Conservation (phyloP, 2,329 filamentous ascomycete species). For the Colletotrichum musicola region DNA sequence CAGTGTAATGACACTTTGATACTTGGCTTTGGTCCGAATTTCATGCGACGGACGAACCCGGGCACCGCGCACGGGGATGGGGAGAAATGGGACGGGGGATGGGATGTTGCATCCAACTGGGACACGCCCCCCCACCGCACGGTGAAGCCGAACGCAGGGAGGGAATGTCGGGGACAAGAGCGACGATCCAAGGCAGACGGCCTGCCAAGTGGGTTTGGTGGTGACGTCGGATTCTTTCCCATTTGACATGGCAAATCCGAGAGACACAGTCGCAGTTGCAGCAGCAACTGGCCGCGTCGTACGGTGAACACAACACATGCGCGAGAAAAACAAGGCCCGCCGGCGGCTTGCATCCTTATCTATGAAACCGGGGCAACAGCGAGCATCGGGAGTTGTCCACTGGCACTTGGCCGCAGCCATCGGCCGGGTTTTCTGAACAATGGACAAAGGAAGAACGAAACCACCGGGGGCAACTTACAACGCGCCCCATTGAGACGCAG, state of each 20-base stretch:
- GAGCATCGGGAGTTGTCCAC: too few relatives aligned
- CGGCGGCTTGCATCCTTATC: too few relatives aligned
- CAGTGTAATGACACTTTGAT: neutral
- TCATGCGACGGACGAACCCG: conserved; percentile 14
- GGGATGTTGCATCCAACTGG: conserved; percentile 3
- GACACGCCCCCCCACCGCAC: conserved; percentile 44
- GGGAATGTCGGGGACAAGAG: neutral
- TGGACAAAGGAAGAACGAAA: neutral
- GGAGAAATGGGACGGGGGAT: neutral
- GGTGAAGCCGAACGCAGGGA: conserved; percentile 41
- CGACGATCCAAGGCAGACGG: neutral
- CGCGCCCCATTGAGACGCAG: neutral
- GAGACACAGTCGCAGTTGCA: too few relatives aligned
- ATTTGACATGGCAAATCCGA: too few relatives aligned
- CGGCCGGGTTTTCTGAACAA: neutral
- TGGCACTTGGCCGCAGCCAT: too few relatives aligned
- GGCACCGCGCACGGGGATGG: conserved; percentile 3
- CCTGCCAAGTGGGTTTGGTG: conserved; percentile 14
- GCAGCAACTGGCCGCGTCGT: too few relatives aligned
- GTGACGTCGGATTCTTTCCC: too few relatives aligned
- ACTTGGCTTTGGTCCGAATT: conserved; percentile 14
- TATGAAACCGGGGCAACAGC: too few relatives aligned
- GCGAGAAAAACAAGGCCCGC: too few relatives aligned
- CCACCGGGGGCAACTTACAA: neutral
- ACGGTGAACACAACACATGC: too few relatives aligned